Conservation (phyloP, 345 rosid genomes). For the Lepidium didymum region DNA sequence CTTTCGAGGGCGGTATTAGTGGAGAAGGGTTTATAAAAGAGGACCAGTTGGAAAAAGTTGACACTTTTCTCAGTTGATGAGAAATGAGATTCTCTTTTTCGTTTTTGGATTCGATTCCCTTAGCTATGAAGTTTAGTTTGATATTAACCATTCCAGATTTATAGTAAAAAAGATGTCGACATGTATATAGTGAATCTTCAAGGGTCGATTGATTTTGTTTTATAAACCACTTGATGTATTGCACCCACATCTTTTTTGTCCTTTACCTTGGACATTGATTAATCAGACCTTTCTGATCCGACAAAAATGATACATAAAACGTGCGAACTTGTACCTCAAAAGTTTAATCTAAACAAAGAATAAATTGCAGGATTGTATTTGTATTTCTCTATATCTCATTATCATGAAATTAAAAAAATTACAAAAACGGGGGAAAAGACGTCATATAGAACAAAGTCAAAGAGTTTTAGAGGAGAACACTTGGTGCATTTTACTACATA, state of each 20-base stretch:
- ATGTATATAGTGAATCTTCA: too few species aligned
- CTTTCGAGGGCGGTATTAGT: background rate
- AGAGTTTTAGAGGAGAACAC: background rate
- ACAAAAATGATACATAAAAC: background rate
- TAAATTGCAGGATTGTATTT: background rate
- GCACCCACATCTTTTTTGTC: too few species aligned
- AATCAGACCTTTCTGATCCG: background rate
- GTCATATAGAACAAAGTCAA: background rate
- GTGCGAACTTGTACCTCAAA: background rate
- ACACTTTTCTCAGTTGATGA: background rate
- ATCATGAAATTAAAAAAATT: background rate
- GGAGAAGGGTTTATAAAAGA: conserved; percentile 3
- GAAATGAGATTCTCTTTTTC: background rate
- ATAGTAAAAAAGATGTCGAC: background rate
- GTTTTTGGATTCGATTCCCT: background rate
- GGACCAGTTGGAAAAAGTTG: background rate
- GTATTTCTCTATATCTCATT: background rate
- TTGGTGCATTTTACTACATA: conserved; percentile 5
- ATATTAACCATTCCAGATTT: background rate
- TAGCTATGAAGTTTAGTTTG: background rate
- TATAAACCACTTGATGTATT: too few species aligned
- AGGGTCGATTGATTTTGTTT: too few species aligned
- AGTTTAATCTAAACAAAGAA: background rate
- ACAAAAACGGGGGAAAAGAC: background rate
- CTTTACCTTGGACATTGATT: too few species aligned